These are phyloP conservation scores for Fusarium continuum DNA, from an alignment of 2,329 filamentous ascomycete genomes.

Conservation along the genomic window DNA sequence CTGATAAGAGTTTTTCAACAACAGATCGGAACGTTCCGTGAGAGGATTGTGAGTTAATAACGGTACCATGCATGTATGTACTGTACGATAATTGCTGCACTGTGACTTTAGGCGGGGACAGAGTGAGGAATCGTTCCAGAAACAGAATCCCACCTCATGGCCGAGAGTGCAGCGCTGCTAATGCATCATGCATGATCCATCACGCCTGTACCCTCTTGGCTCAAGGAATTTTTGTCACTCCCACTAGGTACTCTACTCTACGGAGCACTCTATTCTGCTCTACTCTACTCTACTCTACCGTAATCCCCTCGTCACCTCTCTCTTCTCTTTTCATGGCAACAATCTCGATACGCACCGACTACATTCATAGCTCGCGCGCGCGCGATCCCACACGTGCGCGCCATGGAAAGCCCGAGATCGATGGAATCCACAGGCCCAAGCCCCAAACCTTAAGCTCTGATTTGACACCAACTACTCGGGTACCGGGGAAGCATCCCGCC, in stretches of 20 bases:
- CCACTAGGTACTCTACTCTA: not conserved
- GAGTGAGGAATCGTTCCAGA: slow-evolving; percentile 23
- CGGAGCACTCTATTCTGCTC: not conserved
- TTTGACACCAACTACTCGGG: slow-evolving; percentile 30
- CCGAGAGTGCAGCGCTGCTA: slow-evolving; percentile 19
- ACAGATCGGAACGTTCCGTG: slow-evolving; percentile 2
- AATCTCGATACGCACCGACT: too few species aligned
- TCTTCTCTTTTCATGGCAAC: not conserved
- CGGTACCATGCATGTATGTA: not conserved
- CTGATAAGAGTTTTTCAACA: slow-evolving; percentile 1
- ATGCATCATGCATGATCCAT: slow-evolving; percentile 28
- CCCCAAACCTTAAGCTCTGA: slow-evolving; percentile 17
- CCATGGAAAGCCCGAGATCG: not conserved
- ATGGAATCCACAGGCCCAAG: not conserved
- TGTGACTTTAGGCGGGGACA: not conserved
- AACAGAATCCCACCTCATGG: slow-evolving; percentile 34
- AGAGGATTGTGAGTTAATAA: not conserved
- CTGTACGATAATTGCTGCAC: slow-evolving; percentile 5
- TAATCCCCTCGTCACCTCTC: too few species aligned
- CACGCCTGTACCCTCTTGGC: slow-evolving; percentile 20
- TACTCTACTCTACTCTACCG: too few species aligned
- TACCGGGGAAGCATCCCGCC: slow-evolving; percentile 33
- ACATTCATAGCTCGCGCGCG: not conserved
- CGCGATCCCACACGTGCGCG: not conserved
- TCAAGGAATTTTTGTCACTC: not conserved